Percentiles rank a stretch among this genome's conserved stretches.
phyloP scores from a whole-genome alignment of 768 basidiomycete genomes.

The Tubosaeta sp. region DNA sequence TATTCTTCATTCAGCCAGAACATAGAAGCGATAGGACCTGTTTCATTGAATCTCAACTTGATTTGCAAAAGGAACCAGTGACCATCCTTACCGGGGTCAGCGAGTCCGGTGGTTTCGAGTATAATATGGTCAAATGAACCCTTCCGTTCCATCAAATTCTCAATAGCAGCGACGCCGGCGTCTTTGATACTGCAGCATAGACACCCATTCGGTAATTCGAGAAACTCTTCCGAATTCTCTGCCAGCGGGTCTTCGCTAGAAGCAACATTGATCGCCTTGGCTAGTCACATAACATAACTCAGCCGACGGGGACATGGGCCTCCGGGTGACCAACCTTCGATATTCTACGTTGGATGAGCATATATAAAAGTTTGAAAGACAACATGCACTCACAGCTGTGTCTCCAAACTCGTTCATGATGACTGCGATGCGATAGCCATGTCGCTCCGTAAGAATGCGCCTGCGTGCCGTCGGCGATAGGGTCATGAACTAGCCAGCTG shows the following conservation, averaged over 20 bases:
- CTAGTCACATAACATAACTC: slow-evolving; percentile 36
- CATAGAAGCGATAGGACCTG: slow-evolving; percentile 82
- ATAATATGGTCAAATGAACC: slow-evolving; percentile 94
- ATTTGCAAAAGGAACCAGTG: background rate
- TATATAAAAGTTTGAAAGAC: slow-evolving; percentile 7
- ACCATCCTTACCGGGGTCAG: slow-evolving; percentile 73
- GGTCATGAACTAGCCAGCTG: background rate
- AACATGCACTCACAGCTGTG: slow-evolving; percentile 61
- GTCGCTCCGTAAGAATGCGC: slow-evolving; percentile 86
- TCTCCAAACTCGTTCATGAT: slow-evolving; percentile 99
- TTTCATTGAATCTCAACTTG: slow-evolving; percentile 1
- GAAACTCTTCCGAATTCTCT: slow-evolving; percentile 73
- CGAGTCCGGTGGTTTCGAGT: slow-evolving; percentile 92
- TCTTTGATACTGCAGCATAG: slow-evolving; percentile 99
- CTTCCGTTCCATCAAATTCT: slow-evolving; percentile 81
- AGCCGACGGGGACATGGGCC: background rate
- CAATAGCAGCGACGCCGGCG: slow-evolving; percentile 87
- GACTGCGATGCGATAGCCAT: slow-evolving; percentile 95
- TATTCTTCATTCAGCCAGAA: slow-evolving; percentile 89
- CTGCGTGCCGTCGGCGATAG: slow-evolving; percentile 31
- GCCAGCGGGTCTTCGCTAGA: slow-evolving; percentile 59
- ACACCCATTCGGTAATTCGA: slow-evolving; percentile 94
- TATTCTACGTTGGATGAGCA: slow-evolving; percentile 54
- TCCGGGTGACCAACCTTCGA: slow-evolving; percentile 63
- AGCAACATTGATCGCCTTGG: slow-evolving; percentile 81